Evolutionary conservation across 495 filamentous ascomycete species (phyloP), one percentile per base, ranked within the genome.

Genomic region (Symbiotaphrina buchneri): DNA sequence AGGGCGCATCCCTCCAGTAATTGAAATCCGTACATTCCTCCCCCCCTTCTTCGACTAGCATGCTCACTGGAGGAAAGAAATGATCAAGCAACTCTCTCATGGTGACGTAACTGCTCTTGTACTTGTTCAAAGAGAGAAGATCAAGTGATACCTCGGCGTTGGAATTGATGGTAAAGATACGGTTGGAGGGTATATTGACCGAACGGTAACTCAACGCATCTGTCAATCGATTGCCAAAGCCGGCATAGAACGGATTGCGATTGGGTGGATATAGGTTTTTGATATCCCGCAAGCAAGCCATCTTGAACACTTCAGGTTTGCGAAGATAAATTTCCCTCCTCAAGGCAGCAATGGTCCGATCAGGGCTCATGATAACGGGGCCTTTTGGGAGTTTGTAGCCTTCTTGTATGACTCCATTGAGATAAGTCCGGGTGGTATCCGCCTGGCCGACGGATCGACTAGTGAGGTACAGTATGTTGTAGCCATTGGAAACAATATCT

Each of bases 151-250:
- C 83, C 41, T 99, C 90, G 1, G 87, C 83, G 46, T 94, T 90
- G 28, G 78, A 85, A 52, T 99, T 99, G 62, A 99, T 99, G 5
- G 87, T 99, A 47, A 99, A 99, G 34, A 99, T 99, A 15, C 90
- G 63, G 15, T 73, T 81, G 6, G 75, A 73, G 5, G 87, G 84
- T 20, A 99, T 92, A 43, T 87, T 91, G 30, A 99, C 87, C 4
- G 76, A 81, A 28, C 87, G 74, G 43, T 99, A 99, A 38, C 80
- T 91, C 39, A 99, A 61, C 22, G 91, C 87, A 44, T 99, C 87
- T 3, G 87, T 99, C 35, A 99, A 62, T 26, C 85, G 70, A 48
- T 99, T 99, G 34, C 87, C 87, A 47, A 99, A 99, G 0, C 87
- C 87, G 10, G 87, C 90, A 41, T 85, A 95, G 48, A 99, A 99